Conservation (phyloP, 2,329 filamentous ascomycete genomes). For the Stagonosporopsis vannaccii region DNA sequence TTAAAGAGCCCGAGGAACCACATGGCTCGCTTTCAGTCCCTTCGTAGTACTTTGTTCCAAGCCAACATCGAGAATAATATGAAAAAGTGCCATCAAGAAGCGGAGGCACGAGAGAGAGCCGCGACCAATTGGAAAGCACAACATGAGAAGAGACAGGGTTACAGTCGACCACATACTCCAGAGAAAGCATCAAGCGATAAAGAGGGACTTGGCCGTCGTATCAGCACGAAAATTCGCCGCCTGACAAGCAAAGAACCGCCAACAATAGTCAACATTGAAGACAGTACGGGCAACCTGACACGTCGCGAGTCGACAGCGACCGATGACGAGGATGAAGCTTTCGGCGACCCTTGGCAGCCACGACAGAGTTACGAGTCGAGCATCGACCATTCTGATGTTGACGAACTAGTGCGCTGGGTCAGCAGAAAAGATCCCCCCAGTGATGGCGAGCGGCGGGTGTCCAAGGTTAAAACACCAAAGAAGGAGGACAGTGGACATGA, state of each 20-base stretch:
- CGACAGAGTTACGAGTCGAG: conserved; percentile 31
- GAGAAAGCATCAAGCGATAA: conserved; percentile 26
- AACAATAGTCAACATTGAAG: conserved; percentile 34
- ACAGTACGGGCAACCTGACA: conserved; percentile 26
- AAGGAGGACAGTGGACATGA: conserved; percentile 36
- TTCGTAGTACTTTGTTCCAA: conserved; percentile 44
- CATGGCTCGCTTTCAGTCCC: conserved; percentile 44
- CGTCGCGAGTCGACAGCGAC: conserved; percentile 36
- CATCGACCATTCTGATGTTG: conserved; percentile 40
- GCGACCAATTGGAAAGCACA: conserved; percentile 38
- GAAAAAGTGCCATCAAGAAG: conserved; percentile 27
- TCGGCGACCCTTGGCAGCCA: conserved; percentile 4
- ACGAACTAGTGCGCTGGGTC: conserved; percentile 46
- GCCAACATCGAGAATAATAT: conserved; percentile 42
- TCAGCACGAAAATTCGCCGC: conserved; percentile 36
- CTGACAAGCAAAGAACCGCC: conserved; percentile 40
- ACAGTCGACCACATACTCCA: conserved; percentile 34
- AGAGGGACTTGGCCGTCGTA: conserved; percentile 31
- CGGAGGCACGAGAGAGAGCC: conserved; percentile 26
- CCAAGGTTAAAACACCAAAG: conserved; percentile 2
- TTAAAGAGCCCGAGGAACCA: conserved; percentile 31
- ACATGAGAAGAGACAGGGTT: conserved; percentile 37
- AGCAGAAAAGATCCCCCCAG: conserved; percentile 40
- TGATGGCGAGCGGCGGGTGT: conserved; percentile 33
- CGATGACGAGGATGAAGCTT: conserved; percentile 26